These are phyloP conservation scores for Alectoria sarmentosa DNA, from an alignment of 495 filamentous ascomycete genomes.

Conservation along the genomic window DNA sequence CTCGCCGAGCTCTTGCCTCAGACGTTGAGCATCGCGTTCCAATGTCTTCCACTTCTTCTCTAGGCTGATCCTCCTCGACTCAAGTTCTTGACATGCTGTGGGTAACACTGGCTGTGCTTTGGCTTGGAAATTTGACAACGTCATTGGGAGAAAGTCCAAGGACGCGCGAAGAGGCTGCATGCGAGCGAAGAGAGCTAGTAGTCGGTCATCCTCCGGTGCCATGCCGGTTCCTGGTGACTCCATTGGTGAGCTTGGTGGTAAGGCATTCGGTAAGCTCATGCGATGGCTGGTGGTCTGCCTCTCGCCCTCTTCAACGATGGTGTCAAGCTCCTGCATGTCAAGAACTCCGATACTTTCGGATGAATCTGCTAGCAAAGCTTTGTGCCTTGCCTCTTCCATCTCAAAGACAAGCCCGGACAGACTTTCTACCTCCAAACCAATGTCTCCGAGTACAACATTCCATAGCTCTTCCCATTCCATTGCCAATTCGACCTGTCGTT, in stretches of 20 bases:
- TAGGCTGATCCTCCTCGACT: conserved; percentile 57
- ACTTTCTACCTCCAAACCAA: conserved; percentile 81
- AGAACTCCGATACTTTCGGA: conserved; percentile 47
- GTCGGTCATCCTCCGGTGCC: conserved; percentile 65
- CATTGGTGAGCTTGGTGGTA: conserved; percentile 50
- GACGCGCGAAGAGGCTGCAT: conserved; percentile 93
- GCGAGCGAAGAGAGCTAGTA: conserved; percentile 82
- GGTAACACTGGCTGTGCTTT: conserved; percentile 74
- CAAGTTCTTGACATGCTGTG: conserved; percentile 82
- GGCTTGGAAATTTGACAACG: conserved; percentile 72
- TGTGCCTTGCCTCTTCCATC: conserved; percentile 90
- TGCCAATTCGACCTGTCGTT: conserved; percentile 86
- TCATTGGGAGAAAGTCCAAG: conserved; percentile 95
- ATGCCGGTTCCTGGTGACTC: conserved; percentile 48
- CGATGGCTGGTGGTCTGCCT: conserved; percentile 50
- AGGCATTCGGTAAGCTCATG: conserved; percentile 55
- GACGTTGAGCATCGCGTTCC: conserved; percentile 76
- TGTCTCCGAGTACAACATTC: conserved; percentile 88
- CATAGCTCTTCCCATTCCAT: conserved; percentile 99
- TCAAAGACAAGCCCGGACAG: conserved; percentile 81
- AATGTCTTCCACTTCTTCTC: conserved; percentile 77
- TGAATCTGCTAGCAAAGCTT: conserved; percentile 51
- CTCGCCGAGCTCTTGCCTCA: conserved; percentile 84
- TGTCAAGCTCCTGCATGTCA: conserved; percentile 86
- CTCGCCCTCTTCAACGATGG: conserved; percentile 77